Evolutionary conservation across 1,284 basidiomycete species (phyloP), one percentile per base, ranked within the genome.

Genomic region (Hypsizygus ulmarius): DNA sequence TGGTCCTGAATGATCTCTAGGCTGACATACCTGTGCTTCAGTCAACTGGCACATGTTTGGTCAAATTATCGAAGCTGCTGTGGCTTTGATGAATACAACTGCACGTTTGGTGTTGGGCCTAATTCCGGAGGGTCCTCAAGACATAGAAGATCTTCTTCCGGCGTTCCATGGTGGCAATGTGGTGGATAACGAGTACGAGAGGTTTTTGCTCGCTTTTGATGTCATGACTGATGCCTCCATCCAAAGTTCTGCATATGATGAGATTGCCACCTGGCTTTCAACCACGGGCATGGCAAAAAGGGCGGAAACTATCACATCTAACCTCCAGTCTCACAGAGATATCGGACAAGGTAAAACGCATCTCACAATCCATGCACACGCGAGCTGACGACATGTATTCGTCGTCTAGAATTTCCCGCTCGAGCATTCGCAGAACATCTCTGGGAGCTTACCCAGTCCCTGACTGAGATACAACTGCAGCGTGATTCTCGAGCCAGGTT

Each of bases 41-140:
- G 84, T 82, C 55, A 69, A 84, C 52, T 86, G 84, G 84, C 59
- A 59, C 19, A 66, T 83, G 9, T 82, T 80, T 52, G 71, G 67
- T 33, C 70, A 72, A 47, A 59, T 82, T 2, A 54, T 82, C 1
- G 69, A 75, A 47, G 62, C 67, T 4, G 64, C 67, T 7, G 57
- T 74, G 11, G 57, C 54, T 1, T 53, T 78, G n/a, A 58, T 80
- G 32, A 75, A 74, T 49, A 61, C 53, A 25, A 62, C 75, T 10
- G 61, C 67, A 5, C 52, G 49, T n/a, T 59, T 64, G 15, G 61
- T 74, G 6, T 53, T 61, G 18, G 50, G 55, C 25, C 57, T 73
- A 18, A 55, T 72, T 39, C 64, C 58, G 30, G 50, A 58, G 8
- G 62, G 64, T 38, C 42, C 51, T 2, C 52, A 45, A 4, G 51